Conservation (phyloP, 306 rosid species). For the Quillaja saponaria region DNA sequence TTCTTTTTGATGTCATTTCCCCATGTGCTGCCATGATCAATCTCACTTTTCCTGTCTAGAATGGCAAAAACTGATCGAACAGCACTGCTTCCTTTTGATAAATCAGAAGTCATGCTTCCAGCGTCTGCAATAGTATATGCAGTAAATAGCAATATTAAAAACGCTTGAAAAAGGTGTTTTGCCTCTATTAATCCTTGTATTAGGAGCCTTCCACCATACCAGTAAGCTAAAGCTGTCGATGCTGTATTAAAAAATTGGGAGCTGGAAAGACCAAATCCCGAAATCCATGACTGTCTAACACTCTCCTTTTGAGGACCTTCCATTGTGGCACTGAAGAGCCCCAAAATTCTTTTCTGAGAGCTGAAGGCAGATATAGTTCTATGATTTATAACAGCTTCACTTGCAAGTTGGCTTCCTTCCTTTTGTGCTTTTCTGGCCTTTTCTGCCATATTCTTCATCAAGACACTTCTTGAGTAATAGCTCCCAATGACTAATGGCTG, state of each 20-base stretch:
- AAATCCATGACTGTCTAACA: constrained; percentile 77
- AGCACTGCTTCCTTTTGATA: constrained; percentile 79
- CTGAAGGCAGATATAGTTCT: constrained; percentile 82
- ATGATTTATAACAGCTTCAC: constrained; percentile 85
- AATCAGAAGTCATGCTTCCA: constrained; percentile 88
- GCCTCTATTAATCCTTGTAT: constrained; percentile 43
- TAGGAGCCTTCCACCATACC: constrained; percentile 88
- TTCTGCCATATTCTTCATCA: constrained; percentile 75
- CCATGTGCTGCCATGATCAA: constrained; percentile 61
- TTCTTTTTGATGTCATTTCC: constrained; percentile 52
- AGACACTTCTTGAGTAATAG: constrained; percentile 72
- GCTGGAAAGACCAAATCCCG: constrained; percentile 81
- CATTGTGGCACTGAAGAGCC: constrained; percentile 64
- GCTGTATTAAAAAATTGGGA: constrained; percentile 82
- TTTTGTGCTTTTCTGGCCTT: constrained; percentile 72
- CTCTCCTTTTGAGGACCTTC: constrained; percentile 68
- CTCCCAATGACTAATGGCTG: constrained; percentile 90
- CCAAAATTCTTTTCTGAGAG: constrained; percentile 75
- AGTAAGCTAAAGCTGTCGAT: constrained; percentile 74
- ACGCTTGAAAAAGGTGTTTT: constrained; percentile 77
- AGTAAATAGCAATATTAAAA: constrained; percentile 68
- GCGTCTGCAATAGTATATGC: constrained; percentile 86
- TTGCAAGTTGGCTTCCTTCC: constrained; percentile 88
- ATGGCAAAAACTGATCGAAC: constrained; percentile 69
- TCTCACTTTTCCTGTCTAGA: constrained; percentile 70